Base-by-base conservation (phyloP, 2,329 filamentous ascomycete genomes). In the Penicillium psychrosexuale region DNA sequence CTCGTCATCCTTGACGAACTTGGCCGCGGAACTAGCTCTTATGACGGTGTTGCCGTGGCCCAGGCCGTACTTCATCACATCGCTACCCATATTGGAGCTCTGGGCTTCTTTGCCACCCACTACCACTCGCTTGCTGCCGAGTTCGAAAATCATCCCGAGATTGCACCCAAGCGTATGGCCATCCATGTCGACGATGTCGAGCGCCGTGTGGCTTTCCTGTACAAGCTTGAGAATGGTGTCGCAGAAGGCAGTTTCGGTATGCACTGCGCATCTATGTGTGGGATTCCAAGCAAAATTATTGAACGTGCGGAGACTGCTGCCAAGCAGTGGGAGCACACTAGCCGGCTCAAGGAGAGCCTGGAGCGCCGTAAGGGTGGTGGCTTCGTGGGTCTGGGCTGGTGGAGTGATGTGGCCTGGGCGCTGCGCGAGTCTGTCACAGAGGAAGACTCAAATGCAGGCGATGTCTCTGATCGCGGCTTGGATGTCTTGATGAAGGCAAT, bases 191-290 rank as follows among this genome's bases (percentile, higher is more conserved):
- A 99, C 61, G 89, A 94, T 5, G 83, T 82, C 44, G 83, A 90
- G 55, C 84, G 90, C 24, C 85, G 87, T n/a, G 86, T 99, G n/a
- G 97, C 93, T 0, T 99, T 99, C 76, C 72, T 99, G 52, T 99
- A 99, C 77, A 92, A 90, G 67, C 83, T 99, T 0, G 94, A 97
- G 73, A 84, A 90, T 13, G 94, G 94, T 1, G 91, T 97, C 9
- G 94, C 94, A 0, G 92, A 97, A 73, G 94, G 94, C 15, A 96
- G 90, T 68, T 99, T 97, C 68, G 94, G 94, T 66, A 99, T 99
- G 94, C 94, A 99, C 73, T 99, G 94, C 70, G 94, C 94, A 1
- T 88, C 91, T 57, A 99, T 99, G 94, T 99, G 94, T 66, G 94
- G 94, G 1, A 97, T 99, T 60, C 85, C 91, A 0, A 79, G 80